A percentile compares a stretch with the other conserved stretches of the same genome.
Evolutionary conservation across 257 asterid species (phyloP).

Genomic region (Oldenlandia corymbosa): DNA sequence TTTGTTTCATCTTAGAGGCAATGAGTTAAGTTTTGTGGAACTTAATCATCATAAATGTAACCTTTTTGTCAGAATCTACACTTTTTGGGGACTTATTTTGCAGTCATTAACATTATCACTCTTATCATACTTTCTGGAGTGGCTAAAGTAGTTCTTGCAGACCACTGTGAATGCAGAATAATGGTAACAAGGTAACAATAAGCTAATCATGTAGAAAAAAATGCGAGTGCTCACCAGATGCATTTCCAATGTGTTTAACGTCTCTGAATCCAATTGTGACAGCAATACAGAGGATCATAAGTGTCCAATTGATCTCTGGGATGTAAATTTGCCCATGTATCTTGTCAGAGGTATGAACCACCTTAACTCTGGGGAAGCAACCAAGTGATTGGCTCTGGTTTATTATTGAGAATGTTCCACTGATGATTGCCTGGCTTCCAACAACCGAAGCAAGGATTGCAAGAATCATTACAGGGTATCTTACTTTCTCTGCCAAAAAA

Average conservation of each 20-base stretch:
- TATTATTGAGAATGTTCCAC: conserved; percentile 96
- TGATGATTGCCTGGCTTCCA: conserved; percentile 95
- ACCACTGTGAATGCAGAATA: neutral
- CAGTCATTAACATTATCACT: neutral
- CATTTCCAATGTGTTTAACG: conserved; percentile 90
- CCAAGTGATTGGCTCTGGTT: conserved; percentile 95
- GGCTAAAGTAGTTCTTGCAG: neutral
- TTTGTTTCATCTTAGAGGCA: neutral
- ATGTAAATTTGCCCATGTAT: conserved; percentile 93
- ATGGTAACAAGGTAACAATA: neutral
- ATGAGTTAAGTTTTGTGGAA: neutral
- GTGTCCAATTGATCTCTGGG: conserved; percentile 95
- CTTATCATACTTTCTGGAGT: neutral
- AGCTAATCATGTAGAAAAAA: too few species aligned
- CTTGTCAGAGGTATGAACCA: conserved; percentile 76
- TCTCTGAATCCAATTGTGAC: conserved; percentile 94
- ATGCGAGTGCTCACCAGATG: conserved; percentile 49
- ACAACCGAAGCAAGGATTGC: conserved; percentile 97
- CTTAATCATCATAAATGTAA: neutral
- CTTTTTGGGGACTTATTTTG: neutral
- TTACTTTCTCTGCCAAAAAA: conserved; percentile 46
- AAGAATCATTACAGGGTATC: conserved; percentile 84
- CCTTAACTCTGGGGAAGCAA: conserved; percentile 95
- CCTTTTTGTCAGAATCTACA: neutral
- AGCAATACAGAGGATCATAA: conserved; percentile 93